These are phyloP conservation scores for Bruguiera hainesii DNA, from an alignment of 441 rosid species.

Conservation along the genomic window DNA sequence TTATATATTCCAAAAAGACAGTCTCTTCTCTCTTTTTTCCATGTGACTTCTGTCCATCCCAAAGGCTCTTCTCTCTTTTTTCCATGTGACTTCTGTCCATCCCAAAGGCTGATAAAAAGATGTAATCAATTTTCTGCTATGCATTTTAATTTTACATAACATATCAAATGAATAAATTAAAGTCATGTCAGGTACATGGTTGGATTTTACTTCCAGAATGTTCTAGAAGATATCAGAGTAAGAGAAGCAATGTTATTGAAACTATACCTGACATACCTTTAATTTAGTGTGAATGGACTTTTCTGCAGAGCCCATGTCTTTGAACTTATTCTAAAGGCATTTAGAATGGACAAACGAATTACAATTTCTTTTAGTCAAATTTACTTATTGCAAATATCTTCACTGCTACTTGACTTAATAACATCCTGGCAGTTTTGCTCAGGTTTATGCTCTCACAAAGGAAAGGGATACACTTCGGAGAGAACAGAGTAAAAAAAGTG, in stretches of 20 bases:
- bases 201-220: too few species aligned
- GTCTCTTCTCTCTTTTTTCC: background rate
- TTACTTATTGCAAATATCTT: conserved; percentile 1
- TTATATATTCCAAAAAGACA: background rate
- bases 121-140: too few species aligned
- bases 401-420: conserved; percentile 11
- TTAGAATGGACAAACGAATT: conserved; percentile 1
- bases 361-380: background rate
- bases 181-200: too few species aligned
- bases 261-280: too few species aligned
- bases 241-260: too few species aligned
- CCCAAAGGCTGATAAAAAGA: too few species aligned
- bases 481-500: conserved; percentile 93
- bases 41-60: background rate
- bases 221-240: too few species aligned
- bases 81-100: background rate
- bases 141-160: too few species aligned
- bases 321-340: conserved; percentile 7
- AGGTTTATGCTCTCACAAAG: conserved; percentile 96
- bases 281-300: background rate
- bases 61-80: background rate
- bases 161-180: too few species aligned
- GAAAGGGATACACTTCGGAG: conserved; percentile 99
- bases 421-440: conserved; percentile 22
- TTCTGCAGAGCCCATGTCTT: background rate